phyloP scores from a whole-genome alignment of 2,329 filamentous ascomycete species.

The Waltergamsia citrina region DNA sequence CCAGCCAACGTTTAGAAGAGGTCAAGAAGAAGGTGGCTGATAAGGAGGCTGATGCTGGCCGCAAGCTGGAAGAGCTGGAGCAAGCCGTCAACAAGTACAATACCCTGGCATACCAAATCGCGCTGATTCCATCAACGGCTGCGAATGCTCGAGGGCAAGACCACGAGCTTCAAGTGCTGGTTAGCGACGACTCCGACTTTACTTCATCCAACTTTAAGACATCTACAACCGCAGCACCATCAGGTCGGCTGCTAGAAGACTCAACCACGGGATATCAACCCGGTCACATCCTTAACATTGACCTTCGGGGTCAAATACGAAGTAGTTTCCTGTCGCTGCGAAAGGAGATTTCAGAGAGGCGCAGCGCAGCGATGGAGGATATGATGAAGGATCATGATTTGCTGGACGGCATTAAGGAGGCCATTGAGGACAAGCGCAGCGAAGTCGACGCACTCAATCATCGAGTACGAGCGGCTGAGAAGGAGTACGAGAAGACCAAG shows the following conservation, averaged over 20 bases:
- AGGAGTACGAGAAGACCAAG: conserved; percentile 89
- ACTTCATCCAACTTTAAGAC: conserved; percentile 48
- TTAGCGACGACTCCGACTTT: conserved; percentile 72
- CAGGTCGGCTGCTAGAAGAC: conserved; percentile 73
- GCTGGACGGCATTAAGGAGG: conserved; percentile 89
- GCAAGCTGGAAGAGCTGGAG: conserved; percentile 87
- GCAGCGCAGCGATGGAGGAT: conserved; percentile 71
- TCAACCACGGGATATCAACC: conserved; percentile 81
- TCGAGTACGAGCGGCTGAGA: conserved; percentile 75
- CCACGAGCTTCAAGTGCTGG: conserved; percentile 76
- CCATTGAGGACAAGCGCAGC: conserved; percentile 87
- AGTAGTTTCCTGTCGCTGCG: conserved; percentile 67
- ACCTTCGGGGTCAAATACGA: conserved; percentile 76
- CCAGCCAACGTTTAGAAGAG: conserved; percentile 70
- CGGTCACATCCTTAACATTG: conserved; percentile 77
- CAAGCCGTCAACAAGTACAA: conserved; percentile 86
- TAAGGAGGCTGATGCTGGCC: conserved; percentile 79
- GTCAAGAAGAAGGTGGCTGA: conserved; percentile 74
- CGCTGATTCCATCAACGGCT: conserved; percentile 76
- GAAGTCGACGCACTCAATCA: conserved; percentile 91
- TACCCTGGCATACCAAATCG: conserved; percentile 86
- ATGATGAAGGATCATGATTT: conserved; percentile 94
- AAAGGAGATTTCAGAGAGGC: conserved; percentile 86
- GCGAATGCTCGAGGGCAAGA: conserved; percentile 77
- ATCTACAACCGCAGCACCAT: conserved; percentile 31